phyloP scores from a whole-genome alignment of 1,284 basidiomycete species.

The Sporisorium exsertum region DNA sequence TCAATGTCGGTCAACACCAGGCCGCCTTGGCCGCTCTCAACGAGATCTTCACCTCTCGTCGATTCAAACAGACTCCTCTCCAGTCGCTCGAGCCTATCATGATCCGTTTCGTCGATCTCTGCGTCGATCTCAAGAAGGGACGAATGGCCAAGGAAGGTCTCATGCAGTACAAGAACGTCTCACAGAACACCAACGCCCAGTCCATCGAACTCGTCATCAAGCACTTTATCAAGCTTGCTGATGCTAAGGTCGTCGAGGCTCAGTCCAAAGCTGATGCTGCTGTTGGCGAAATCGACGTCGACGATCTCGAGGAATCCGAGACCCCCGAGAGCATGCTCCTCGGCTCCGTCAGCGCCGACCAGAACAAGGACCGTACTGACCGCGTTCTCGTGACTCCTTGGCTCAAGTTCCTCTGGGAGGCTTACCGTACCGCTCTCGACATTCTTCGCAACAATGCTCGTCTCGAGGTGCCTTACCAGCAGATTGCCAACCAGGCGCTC shows the following conservation, averaged over 20 bases:
- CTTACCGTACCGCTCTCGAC: slow-evolving; percentile 94
- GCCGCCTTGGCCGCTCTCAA: slow-evolving; percentile 89
- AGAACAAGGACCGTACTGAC: slow-evolving; percentile 94
- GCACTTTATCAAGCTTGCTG: slow-evolving; percentile 86
- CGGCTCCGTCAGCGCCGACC: slow-evolving; percentile 87
- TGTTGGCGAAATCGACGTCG: slow-evolving; percentile 69
- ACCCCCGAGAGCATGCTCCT: slow-evolving; percentile 91
- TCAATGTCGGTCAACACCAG: slow-evolving; percentile 87
- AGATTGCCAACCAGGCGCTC: slow-evolving; percentile 97
- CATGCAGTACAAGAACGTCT: slow-evolving; percentile 79
- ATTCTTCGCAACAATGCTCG: slow-evolving; percentile 97
- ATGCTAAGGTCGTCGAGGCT: slow-evolving; percentile 75
- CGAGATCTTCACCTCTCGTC: slow-evolving; percentile 92
- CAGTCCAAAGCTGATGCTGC: slow-evolving; percentile 68
- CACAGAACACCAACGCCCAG: slow-evolving; percentile 87
- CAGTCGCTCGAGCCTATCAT: slow-evolving; percentile 94
- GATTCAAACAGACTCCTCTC: slow-evolving; percentile 91
- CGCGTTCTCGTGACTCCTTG: slow-evolving; percentile 94
- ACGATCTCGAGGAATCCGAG: slow-evolving; percentile 76
- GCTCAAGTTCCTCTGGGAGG: slow-evolving; percentile 99
- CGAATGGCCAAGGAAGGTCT: slow-evolving; percentile 93
- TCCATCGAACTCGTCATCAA: slow-evolving; percentile 94
- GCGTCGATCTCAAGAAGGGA: slow-evolving; percentile 93
- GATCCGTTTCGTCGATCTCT: slow-evolving; percentile 88
- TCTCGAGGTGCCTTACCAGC: slow-evolving; percentile 94